Evolutionary conservation across 176 grass and related monocot genomes (phyloP), one percentile per base, ranked within the genome.

Genomic region (Triticum timopheevii): DNA sequence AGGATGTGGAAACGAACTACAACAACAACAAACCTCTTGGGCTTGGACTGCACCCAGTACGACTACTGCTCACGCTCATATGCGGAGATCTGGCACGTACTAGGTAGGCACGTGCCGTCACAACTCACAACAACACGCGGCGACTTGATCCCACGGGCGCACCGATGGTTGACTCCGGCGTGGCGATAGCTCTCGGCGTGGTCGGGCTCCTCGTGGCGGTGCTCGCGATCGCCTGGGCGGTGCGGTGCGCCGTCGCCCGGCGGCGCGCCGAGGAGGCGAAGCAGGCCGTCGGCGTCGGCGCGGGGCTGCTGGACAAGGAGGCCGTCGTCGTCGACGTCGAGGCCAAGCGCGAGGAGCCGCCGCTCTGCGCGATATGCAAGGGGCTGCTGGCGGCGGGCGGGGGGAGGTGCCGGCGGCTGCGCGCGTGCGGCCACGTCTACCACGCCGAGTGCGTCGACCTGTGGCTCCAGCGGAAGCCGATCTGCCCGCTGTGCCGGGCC

Each of bases 351-450:
- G 73, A 11, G 7, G 73, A 13, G 44, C 8, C 8, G 44, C 8
- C 8, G 59, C 6, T 79, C 13, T 92, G 90, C 74, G 65, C 72
- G 23, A 89, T 92, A 61, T 92, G 86, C 65, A 82, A 61, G 83
- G 78, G 5, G 25, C 24, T 6, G 83, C 66, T 86, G 11, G 54
- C 1, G 19, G 73, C 10, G 3, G 33, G 88, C 13, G 72, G 74
- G 8, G 39, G 27, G 13, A 49, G 6, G 86, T 6, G 44, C 86
- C 70, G 73, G 73, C 67, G 73, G 13, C 82, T 92, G 79, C 33
- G 39, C 33, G 71, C 20, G 52, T 92, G 86, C 64, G 52, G 90
- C 7, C 86, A 92, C 71, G 69, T 59, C 11, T 89, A 73, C 79
- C 90, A 92, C 83, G 73, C 45, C 25, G 86, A 30, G 31, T 89